phyloP scores from a whole-genome alignment of 176 grass and related monocot species.

The Triticum urartu region DNA sequence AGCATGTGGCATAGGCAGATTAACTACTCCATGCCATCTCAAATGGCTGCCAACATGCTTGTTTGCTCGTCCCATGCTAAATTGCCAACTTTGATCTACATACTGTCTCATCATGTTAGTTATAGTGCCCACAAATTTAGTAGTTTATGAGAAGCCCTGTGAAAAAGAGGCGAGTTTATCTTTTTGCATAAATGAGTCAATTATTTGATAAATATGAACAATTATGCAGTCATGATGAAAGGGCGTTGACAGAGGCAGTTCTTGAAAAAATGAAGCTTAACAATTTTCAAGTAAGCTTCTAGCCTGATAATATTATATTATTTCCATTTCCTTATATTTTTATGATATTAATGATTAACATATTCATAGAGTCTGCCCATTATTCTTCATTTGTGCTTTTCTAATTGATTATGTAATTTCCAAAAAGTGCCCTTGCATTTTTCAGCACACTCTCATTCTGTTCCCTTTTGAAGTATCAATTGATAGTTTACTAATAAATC shows the following conservation, averaged over 20 bases:
- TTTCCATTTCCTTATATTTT: constrained; percentile 20
- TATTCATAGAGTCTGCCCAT: neutral
- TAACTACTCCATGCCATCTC: neutral
- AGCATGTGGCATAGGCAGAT: neutral
- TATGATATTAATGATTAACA: neutral
- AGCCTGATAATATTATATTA: constrained; percentile 11
- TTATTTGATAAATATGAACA: constrained; percentile 6
- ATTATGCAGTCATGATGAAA: constrained; percentile 81
- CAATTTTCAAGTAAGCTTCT: constrained; percentile 82
- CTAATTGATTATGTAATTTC: neutral
- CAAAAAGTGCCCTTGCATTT: neutral
- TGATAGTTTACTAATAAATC: neutral
- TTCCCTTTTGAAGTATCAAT: constrained; percentile 5
- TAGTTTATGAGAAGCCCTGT: neutral
- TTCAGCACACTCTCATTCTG: constrained; percentile 5
- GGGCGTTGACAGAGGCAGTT: constrained; percentile 57
- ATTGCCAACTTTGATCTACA: neutral
- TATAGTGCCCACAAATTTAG: neutral
- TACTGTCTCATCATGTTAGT: neutral
- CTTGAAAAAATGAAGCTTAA: constrained; percentile 85
- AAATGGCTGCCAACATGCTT: neutral
- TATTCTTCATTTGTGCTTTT: neutral
- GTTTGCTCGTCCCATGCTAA: neutral
- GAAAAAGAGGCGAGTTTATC: neutral
- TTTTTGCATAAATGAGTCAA: neutral